Evolutionary conservation across 2,329 filamentous ascomycete genomes (phyloP).

Genomic region (Epichloe gansuensis): DNA sequence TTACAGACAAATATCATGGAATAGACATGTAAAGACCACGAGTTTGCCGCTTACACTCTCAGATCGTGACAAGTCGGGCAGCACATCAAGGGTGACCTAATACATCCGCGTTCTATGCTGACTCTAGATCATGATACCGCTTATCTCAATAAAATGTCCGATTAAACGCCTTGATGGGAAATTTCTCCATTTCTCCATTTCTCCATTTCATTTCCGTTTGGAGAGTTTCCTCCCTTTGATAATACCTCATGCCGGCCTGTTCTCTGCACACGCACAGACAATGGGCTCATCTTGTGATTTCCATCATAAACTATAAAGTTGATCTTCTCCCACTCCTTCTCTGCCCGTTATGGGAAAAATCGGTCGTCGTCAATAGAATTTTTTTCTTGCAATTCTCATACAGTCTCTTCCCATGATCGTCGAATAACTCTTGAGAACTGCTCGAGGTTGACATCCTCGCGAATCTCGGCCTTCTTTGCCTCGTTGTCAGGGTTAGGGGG

Average conservation of each 20-base stretch:
- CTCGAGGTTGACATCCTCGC: slow-evolving; percentile 87
- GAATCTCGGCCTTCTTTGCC: slow-evolving; percentile 87
- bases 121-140: slow-evolving; percentile 20
- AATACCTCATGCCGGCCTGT: neutral
- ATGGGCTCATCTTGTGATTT: neutral
- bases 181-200: slow-evolving; percentile 17
- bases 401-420: slow-evolving; percentile 67
- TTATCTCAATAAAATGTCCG: slow-evolving; percentile 23
- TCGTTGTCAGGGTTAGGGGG: slow-evolving; percentile 95
- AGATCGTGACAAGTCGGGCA: slow-evolving; percentile 8
- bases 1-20: slow-evolving; percentile 1
- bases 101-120: slow-evolving; percentile 15
- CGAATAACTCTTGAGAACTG: slow-evolving; percentile 71
- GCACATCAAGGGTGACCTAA: neutral
- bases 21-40: slow-evolving; percentile 5
- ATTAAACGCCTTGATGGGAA: slow-evolving; percentile 21
- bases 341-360: too few species aligned
- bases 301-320: neutral
- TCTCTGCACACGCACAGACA: neutral
- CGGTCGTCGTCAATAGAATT: neutral
- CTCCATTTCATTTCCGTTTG: slow-evolving; percentile 11
- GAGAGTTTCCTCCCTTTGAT: slow-evolving; percentile 15
- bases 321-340: neutral
- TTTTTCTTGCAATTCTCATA: slow-evolving; percentile 10
- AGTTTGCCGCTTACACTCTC: neutral